phyloP scores from a whole-genome alignment of 257 asterid genomes.

The Nemophila menziesii region DNA sequence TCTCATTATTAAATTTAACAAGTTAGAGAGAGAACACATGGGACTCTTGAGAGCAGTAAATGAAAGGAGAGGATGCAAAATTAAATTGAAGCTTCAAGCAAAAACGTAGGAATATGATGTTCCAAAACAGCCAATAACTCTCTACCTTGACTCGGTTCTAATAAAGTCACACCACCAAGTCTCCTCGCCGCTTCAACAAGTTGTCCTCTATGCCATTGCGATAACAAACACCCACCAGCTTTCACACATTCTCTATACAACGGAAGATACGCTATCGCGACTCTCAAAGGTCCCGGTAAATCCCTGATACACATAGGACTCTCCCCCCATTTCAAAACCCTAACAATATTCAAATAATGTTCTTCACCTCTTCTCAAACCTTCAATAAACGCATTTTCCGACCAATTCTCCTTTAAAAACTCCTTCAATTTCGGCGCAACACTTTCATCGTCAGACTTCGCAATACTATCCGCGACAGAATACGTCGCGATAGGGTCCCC shows the following conservation, averaged over 20 bases:
- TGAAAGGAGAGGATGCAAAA: conserved; percentile 6
- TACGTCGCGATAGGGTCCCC: conserved; percentile 81
- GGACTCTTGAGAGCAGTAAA: neutral
- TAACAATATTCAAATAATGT: conserved; percentile 50
- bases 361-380: conserved; percentile 51
- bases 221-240: conserved; percentile 62
- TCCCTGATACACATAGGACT: conserved; percentile 65
- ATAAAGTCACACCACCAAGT: conserved; percentile 54
- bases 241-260: conserved; percentile 72
- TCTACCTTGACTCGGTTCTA: conserved; percentile 42
- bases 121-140: conserved; percentile 72
- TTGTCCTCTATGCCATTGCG: conserved; percentile 77
- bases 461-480: conserved; percentile 85
- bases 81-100: conserved; percentile 29
- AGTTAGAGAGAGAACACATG: neutral
- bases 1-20: conserved; percentile 25
- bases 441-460: conserved; percentile 58
- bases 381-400: conserved; percentile 57
- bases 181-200: conserved; percentile 63
- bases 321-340: conserved; percentile 52
- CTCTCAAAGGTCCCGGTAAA: conserved; percentile 75
- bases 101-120: conserved; percentile 77
- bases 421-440: conserved; percentile 65
- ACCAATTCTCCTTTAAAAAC: conserved; percentile 75
- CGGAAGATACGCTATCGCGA: conserved; percentile 80